Conservation (phyloP, 768 basidiomycete species). For the Boletus rufocinnamomeus region DNA sequence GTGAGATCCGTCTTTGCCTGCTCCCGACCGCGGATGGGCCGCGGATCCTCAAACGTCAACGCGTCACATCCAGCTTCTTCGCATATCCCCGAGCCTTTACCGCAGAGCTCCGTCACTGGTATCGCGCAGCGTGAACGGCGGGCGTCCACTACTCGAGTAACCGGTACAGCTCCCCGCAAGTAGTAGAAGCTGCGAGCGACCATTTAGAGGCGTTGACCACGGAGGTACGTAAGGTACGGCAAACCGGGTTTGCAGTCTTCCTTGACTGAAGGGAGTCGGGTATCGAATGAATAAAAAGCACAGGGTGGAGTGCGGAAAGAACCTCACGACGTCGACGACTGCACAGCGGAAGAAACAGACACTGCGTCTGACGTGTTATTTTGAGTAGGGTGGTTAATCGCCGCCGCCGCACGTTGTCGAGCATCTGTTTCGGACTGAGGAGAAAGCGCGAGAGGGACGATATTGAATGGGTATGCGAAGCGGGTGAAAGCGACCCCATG, state of each 20-base stretch:
- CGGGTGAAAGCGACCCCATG: too few relatives aligned
- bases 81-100: constrained; percentile 36
- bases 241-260: constrained; percentile 18
- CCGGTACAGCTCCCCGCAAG: constrained; percentile 37
- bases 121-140: background rate
- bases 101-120: constrained; percentile 57
- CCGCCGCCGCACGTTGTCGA: too few relatives aligned
- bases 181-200: background rate
- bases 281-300: too few relatives aligned
- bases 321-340: constrained; percentile 19
- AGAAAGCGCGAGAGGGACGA: too few relatives aligned
- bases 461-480: too few relatives aligned
- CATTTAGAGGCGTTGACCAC: constrained; percentile 10
- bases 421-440: too few relatives aligned
- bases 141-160: too few relatives aligned
- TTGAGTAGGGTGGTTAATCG: too few relatives aligned
- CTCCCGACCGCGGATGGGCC: constrained; percentile 33
- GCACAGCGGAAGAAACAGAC: constrained; percentile 19
- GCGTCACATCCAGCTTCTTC: constrained; percentile 65
- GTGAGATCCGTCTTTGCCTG: constrained; percentile 33
- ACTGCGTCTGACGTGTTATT: too few relatives aligned
- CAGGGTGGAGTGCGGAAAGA: constrained; percentile 26
- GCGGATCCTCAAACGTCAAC: constrained; percentile 66
- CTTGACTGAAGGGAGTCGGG: constrained; percentile 30
- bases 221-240: constrained; percentile 9